Percentiles rank a stretch among this genome's conserved stretches.
Conservation (phyloP, 768 basidiomycete genomes). For the Phaeolepiota aurea region DNA sequence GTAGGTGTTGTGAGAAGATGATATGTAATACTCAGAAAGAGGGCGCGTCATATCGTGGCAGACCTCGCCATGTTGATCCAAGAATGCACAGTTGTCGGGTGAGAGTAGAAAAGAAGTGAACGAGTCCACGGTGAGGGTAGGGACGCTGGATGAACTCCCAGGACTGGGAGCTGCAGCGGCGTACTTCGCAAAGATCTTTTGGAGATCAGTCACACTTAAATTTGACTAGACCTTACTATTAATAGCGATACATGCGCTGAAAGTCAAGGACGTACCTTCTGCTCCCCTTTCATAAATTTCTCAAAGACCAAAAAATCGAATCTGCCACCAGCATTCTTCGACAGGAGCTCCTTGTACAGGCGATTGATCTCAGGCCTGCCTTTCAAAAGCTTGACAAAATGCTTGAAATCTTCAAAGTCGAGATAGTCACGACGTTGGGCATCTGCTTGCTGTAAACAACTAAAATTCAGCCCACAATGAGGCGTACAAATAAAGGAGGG, state of each 20-base stretch:
- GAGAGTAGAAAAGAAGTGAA: conserved; percentile 81
- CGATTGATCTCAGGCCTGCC: conserved; percentile 71
- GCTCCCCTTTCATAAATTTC: conserved; percentile 37
- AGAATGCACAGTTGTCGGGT: conserved; percentile 57
- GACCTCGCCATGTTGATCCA: conserved; percentile 33
- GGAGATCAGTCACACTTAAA: conserved; percentile 25
- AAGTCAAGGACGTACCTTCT: no score
- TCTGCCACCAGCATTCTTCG: conserved; percentile 15
- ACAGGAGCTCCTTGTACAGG: conserved; percentile 42
- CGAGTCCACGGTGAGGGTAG: conserved; percentile 45
- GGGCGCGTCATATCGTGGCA: conserved; percentile 87
- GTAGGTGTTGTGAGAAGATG: conserved; percentile 90
- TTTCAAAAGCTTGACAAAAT: conserved; percentile 81
- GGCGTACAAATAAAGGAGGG: not conserved
- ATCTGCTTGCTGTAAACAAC: conserved; percentile 56
- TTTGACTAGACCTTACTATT: conserved; percentile 31
- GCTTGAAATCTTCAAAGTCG: conserved; percentile 75
- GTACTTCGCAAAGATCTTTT: conserved; percentile 32
- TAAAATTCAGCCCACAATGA: conserved; percentile 3
- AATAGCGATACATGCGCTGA: not conserved
- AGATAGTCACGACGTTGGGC: conserved; percentile 45
- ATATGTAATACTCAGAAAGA: conserved; percentile 81
- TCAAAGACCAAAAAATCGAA: conserved; percentile 36
- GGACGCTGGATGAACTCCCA: conserved; percentile 7
- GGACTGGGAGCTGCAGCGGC: conserved; percentile 19